These are phyloP conservation scores for Coffea humblotiana DNA, from an alignment of 305 asterid genomes.

Conservation along the genomic window DNA sequence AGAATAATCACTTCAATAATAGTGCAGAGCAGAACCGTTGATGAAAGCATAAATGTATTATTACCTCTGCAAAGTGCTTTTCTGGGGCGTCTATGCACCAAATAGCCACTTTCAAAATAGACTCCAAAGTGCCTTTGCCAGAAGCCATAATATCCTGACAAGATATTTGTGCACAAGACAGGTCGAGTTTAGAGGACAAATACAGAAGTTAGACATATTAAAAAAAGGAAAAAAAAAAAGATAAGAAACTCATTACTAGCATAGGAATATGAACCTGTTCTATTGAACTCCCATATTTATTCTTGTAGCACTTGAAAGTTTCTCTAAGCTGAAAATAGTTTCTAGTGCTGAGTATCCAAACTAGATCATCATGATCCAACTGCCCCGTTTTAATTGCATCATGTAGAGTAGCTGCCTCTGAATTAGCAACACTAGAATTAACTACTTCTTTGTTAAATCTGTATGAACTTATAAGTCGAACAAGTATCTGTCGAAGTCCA, in stretches of 20 bases:
- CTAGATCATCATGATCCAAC: constrained; percentile 44
- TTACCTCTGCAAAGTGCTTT: constrained; percentile 55
- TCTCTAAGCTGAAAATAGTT: constrained; percentile 61
- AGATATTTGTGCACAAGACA: background rate
- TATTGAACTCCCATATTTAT: constrained; percentile 51
- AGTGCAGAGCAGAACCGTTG: background rate
- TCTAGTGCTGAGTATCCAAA: constrained; percentile 56
- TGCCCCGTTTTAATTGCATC: constrained; percentile 45
- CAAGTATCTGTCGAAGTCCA: constrained; percentile 43
- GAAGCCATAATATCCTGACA: constrained; percentile 51
- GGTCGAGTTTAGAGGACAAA: background rate
- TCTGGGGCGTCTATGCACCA: constrained; percentile 71
- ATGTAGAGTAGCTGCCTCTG: constrained; percentile 58
- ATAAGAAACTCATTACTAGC: background rate
- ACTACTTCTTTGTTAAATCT: constrained; percentile 62
- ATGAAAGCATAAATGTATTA: background rate
- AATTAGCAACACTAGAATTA: constrained; percentile 42
- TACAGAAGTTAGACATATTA: background rate
- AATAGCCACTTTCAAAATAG: constrained; percentile 52
- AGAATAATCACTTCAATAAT: background rate
- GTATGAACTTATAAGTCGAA: constrained; percentile 61
- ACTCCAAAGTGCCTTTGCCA: constrained; percentile 57
- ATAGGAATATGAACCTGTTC: constrained; percentile 48
- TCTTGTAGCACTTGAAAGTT: constrained; percentile 57
- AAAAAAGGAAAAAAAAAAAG: background rate